These are phyloP conservation scores for Magnolia sinica DNA, from an alignment of 164 flowering plant genomes.

Conservation along the genomic window DNA sequence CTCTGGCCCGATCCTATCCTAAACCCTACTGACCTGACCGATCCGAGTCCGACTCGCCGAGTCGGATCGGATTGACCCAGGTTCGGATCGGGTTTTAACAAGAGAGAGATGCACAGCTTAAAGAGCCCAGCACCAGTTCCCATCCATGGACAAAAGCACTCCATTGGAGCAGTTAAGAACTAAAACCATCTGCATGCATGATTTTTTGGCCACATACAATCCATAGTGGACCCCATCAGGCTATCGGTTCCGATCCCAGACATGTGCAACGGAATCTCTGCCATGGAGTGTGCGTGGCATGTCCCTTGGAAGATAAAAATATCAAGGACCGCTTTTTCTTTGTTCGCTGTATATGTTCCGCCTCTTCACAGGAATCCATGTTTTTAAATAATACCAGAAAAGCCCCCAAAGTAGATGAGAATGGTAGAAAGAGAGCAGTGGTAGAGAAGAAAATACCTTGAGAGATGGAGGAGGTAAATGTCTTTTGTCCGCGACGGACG, in stretches of 20 bases:
- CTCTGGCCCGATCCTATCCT: no score
- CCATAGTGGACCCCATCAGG: no score
- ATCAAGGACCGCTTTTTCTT: not conserved
- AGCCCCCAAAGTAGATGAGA: not conserved
- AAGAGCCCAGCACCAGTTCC: no score
- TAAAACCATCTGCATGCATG: not conserved
- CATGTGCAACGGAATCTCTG: not conserved
- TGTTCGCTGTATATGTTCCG: not conserved
- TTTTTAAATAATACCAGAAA: not conserved
- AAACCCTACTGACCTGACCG: no score
- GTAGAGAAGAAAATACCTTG: not conserved
- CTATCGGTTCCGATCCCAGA: not conserved
- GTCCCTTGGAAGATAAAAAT: not conserved
- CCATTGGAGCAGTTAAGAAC: not conserved
- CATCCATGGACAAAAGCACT: not conserved
- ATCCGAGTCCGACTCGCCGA: no score
- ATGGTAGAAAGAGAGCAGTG: not conserved
- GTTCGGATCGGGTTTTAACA: not conserved
- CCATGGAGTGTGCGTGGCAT: not conserved
- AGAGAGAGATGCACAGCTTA: not conserved
- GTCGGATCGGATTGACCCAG: no score
- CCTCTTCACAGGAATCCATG: not conserved
- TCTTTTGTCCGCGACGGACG: not conserved
- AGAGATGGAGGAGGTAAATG: not conserved
- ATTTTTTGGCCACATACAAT: not conserved